Percentiles rank a stretch among this genome's conserved stretches.
These are phyloP conservation scores for Wallacemonas sp. DNA, from an alignment of 208 protist genomes.

Conservation along the genomic window DNA sequence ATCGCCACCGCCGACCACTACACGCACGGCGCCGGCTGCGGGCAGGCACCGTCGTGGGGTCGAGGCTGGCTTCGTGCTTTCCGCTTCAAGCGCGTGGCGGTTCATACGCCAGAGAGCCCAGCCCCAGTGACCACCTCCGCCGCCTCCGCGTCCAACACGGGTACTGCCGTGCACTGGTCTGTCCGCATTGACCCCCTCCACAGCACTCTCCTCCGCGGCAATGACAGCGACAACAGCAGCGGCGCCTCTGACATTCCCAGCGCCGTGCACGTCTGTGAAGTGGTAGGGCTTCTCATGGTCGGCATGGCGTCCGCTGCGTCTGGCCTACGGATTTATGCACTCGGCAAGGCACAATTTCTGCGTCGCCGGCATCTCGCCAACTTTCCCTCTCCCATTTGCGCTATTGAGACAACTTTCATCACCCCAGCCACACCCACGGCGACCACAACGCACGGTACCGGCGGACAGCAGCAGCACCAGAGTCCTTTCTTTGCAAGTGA, in stretches of 20 bases:
- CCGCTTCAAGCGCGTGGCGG: slow-evolving; percentile 29
- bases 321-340: slow-evolving; percentile 79
- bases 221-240: not conserved
- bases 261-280: slow-evolving; percentile 70
- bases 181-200: slow-evolving; percentile 68
- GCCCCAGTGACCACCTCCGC: not conserved
- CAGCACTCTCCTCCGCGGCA: slow-evolving; percentile 48
- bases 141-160: not conserved
- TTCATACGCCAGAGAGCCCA: not conserved
- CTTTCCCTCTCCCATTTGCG: slow-evolving; percentile 68
- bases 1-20: slow-evolving; percentile 53
- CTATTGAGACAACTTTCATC: slow-evolving; percentile 74
- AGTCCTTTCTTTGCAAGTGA: slow-evolving; percentile 25
- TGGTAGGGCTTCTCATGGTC: slow-evolving; percentile 77
- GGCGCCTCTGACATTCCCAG: slow-evolving; percentile 53
- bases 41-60: slow-evolving; percentile 37
- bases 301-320: slow-evolving; percentile 48
- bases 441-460: no score
- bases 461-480: no score
- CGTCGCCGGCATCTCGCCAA: slow-evolving; percentile 59
- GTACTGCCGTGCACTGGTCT: not conserved
- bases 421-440: slow-evolving; percentile 38
- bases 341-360: slow-evolving; percentile 69
- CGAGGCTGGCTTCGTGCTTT: slow-evolving; percentile 70
- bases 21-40: slow-evolving; percentile 74